Conservation (phyloP, 441 rosid species). For the Bocquillonia castaneifolia region DNA sequence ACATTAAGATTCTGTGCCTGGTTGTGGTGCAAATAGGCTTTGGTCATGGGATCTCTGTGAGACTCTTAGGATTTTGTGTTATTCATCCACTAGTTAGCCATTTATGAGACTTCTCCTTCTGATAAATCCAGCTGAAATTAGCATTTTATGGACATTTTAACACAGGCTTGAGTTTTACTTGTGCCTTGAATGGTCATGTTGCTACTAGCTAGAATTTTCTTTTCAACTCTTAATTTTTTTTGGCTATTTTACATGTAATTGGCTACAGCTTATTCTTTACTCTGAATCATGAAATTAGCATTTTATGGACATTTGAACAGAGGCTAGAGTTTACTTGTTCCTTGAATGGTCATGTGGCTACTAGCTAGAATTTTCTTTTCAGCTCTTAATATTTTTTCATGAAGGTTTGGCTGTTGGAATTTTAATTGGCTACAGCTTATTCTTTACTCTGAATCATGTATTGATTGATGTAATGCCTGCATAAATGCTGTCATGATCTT, state of each 20-base stretch:
- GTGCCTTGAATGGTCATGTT: neutral
- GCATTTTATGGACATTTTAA: neutral
- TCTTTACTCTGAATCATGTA: neutral
- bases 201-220: neutral
- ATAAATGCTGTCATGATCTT: conserved; percentile 6
- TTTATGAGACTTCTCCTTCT: neutral
- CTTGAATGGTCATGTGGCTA: neutral
- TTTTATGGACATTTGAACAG: neutral
- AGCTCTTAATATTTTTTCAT: neutral
- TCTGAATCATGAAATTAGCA: neutral
- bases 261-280: neutral
- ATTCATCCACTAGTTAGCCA: neutral
- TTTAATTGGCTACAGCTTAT: neutral
- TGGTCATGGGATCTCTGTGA: neutral
- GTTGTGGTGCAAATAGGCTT: neutral
- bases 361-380: neutral
- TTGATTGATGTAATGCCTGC: conserved; percentile 18
- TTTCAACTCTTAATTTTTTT: neutral
- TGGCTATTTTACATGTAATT: neutral
- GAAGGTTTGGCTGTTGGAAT: neutral
- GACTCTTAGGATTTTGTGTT: neutral
- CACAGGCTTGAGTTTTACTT: neutral
- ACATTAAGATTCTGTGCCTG: neutral
- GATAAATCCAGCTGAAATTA: neutral
- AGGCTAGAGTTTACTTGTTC: neutral